Evolutionary conservation across 78 protist genomes (phyloP).

Genomic region (Dictyostelium purpureum): DNA sequence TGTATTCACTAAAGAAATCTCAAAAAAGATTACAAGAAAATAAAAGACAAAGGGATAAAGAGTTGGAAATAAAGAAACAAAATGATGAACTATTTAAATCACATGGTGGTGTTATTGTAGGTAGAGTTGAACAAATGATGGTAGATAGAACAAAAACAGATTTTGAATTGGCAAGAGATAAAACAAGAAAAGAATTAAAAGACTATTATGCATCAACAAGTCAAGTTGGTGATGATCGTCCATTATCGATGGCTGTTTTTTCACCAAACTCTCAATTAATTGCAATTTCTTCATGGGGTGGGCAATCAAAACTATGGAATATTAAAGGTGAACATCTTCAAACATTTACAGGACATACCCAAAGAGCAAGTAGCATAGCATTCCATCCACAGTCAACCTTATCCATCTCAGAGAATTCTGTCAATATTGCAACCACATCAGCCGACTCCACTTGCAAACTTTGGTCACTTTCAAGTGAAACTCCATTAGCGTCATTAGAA

Average conservation of each 20-base stretch:
- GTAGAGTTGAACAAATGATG: background rate
- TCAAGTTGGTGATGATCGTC: slow-evolving; percentile 80
- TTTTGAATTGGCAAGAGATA: background rate
- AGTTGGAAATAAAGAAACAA: background rate
- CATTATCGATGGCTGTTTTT: slow-evolving; percentile 20
- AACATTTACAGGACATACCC: slow-evolving; percentile 28
- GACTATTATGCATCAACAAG: slow-evolving; percentile 2
- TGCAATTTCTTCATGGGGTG: slow-evolving; percentile 80
- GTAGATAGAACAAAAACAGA: background rate
- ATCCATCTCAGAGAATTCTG: background rate
- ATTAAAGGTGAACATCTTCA: background rate
- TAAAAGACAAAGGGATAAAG: background rate
- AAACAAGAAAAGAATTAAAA: background rate
- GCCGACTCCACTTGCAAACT: slow-evolving; percentile 51
- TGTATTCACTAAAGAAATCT: slow-evolving; percentile 13
- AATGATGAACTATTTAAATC: background rate
- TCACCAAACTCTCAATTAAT: slow-evolving; percentile 30
- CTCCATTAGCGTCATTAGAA: slow-evolving; percentile 1
- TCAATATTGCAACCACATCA: slow-evolving; percentile 50
- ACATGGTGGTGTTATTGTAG: background rate
- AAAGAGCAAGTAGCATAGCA: slow-evolving; percentile 36
- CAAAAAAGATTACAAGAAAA: background rate
- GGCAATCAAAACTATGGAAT: slow-evolving; percentile 62
- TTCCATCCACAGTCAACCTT: slow-evolving; percentile 12
- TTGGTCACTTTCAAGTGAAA: slow-evolving; percentile 24